These are phyloP conservation scores for Peronospora destructor DNA, from an alignment of 352 stramenopile genomes.

Conservation along the genomic window DNA sequence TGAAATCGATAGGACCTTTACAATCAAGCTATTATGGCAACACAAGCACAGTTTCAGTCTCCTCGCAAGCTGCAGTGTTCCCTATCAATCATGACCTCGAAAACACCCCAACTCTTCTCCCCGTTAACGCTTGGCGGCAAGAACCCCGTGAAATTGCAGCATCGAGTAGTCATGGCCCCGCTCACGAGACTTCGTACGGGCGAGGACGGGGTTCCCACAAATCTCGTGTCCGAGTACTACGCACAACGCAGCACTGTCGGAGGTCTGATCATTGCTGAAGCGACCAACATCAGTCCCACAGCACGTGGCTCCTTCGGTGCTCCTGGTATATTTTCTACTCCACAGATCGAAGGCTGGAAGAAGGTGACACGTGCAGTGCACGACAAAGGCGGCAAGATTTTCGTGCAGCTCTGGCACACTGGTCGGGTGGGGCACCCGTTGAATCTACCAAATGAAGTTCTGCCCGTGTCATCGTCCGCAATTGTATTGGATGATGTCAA, in stretches of 20 bases:
- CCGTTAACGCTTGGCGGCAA: constrained; percentile 38
- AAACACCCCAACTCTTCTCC: constrained; percentile 37
- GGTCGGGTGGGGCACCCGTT: constrained; percentile 55
- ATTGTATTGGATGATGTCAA: constrained; percentile 26
- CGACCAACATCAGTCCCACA: constrained; percentile 40
- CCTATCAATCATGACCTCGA: constrained; percentile 6
- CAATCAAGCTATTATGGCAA: too few relatives aligned
- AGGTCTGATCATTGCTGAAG: constrained; percentile 58
- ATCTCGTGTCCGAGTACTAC: constrained; percentile 55
- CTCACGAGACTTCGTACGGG: constrained; percentile 42
- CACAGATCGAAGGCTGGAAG: constrained; percentile 53
- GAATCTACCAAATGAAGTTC: constrained; percentile 40
- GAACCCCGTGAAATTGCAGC: constrained; percentile 39
- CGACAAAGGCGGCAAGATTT: constrained; percentile 66
- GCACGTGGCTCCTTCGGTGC: constrained; percentile 37
- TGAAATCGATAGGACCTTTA: too few relatives aligned
- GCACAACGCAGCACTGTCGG: constrained; percentile 43
- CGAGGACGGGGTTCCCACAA: constrained; percentile 30
- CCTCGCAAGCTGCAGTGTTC: constrained; percentile 8
- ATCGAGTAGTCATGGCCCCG: constrained; percentile 67
- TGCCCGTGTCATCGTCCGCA: constrained; percentile 41
- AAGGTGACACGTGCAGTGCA: constrained; percentile 59
- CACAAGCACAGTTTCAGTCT: too few relatives aligned
- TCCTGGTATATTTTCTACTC: constrained; percentile 35
- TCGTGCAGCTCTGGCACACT: constrained; percentile 82